phyloP scores from a whole-genome alignment of 108 stramenopile species.

The Nitzschia sp. region DNA sequence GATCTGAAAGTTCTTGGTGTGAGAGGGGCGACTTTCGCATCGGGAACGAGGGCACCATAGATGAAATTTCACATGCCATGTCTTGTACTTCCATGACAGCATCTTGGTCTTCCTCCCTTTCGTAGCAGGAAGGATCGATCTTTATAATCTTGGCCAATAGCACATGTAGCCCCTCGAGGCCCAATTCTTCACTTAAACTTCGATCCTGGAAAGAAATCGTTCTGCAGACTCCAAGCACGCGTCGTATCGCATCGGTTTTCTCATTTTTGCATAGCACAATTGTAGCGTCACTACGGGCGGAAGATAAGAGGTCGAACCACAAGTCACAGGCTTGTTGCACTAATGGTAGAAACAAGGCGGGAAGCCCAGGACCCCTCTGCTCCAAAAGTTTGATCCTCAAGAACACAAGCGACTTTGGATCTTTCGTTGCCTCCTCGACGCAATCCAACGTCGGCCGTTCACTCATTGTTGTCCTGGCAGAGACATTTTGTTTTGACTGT shows the following conservation, averaged over 20 bases:
- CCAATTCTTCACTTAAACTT: constrained; percentile 65
- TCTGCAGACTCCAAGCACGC: background rate
- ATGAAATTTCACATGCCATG: constrained; percentile 62
- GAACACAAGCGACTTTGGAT: constrained; percentile 5
- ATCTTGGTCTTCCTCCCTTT: constrained; percentile 60
- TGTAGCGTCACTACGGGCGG: background rate
- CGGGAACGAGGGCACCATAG: constrained; percentile 38
- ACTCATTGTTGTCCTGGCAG: constrained; percentile 2
- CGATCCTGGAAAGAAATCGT: constrained; percentile 33
- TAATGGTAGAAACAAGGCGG: constrained; percentile 27
- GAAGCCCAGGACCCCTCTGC: constrained; percentile 13
- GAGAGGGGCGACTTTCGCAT: constrained; percentile 46
- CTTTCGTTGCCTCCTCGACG: constrained; percentile 13
- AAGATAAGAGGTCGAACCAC: background rate
- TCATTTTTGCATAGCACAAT: background rate
- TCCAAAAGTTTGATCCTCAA: constrained; percentile 18
- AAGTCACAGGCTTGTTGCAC: constrained; percentile 3
- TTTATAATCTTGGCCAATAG: constrained; percentile 42
- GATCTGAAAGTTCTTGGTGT: constrained; percentile 46
- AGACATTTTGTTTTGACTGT: too few relatives aligned
- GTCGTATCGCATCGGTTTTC: background rate
- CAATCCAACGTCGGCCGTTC: background rate
- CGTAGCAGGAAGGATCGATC: constrained; percentile 21
- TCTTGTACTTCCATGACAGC: constrained; percentile 73
- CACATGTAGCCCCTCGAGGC: constrained; percentile 50